Percentiles rank a stretch among this genome's conserved stretches.
Evolutionary conservation across 441 rosid genomes (phyloP).

Genomic region (Jatropha podagrica): DNA sequence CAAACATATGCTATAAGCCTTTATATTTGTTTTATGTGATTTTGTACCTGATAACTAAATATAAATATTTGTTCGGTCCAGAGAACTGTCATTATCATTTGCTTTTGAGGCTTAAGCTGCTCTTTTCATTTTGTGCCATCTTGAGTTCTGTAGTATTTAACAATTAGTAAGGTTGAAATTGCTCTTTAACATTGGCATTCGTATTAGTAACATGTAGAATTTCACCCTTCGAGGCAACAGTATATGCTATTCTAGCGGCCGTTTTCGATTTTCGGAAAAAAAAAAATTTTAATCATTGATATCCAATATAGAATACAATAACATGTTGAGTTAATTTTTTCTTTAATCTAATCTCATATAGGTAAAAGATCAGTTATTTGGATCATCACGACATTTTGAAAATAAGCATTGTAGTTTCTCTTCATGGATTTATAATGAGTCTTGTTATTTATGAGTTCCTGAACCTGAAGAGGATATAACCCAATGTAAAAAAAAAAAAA

Average conservation of each 20-base stretch:
- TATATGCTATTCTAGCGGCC: background rate
- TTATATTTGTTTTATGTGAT: background rate
- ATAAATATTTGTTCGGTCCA: background rate
- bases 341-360: background rate
- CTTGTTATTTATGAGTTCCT: background rate
- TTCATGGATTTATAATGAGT: background rate
- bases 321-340: background rate
- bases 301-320: background rate
- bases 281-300: background rate
- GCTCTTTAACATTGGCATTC: too few species aligned
- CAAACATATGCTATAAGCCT: constrained; percentile 7
- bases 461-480: background rate
- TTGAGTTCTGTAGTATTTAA: too few species aligned
- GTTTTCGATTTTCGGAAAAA: too few species aligned
- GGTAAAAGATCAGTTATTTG: background rate
- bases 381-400: background rate
- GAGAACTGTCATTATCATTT: too few species aligned
- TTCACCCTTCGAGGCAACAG: background rate
- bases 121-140: too few species aligned
- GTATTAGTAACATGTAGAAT: too few species aligned
- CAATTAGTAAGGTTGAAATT: too few species aligned
- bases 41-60: background rate
- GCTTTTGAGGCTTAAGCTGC: too few species aligned
- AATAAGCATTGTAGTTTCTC: background rate
- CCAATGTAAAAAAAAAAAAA: background rate